These are phyloP conservation scores for Alternaria conjuncta DNA, from an alignment of 2,329 filamentous ascomycete species.

Conservation along the genomic window DNA sequence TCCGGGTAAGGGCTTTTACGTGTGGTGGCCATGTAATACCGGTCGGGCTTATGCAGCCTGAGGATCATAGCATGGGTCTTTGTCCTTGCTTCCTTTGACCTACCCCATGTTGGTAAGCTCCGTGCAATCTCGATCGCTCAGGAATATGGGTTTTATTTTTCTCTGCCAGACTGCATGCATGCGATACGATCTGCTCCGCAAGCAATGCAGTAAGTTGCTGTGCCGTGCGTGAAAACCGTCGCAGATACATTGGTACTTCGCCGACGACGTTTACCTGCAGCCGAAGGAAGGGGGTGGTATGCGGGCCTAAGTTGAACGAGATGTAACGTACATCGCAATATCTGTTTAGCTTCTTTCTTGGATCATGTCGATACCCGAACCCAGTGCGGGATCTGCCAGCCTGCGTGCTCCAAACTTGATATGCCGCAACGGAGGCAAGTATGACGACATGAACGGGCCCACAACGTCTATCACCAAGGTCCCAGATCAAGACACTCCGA, in stretches of 20 bases:
- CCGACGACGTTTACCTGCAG: slow-evolving; percentile 3
- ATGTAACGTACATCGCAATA: slow-evolving; percentile 8
- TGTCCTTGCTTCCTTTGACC: neutral
- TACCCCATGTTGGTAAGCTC: slow-evolving; percentile 17
- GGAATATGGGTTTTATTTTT: slow-evolving; percentile 6
- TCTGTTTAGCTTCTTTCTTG: slow-evolving; percentile 1
- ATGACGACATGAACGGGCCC: slow-evolving; percentile 14
- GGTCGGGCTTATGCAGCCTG: slow-evolving; percentile 15
- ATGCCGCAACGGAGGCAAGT: slow-evolving; percentile 6
- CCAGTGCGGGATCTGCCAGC: slow-evolving; percentile 6
- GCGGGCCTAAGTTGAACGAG: neutral
- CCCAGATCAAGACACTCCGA: neutral
- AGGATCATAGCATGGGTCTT: slow-evolving; percentile 15
- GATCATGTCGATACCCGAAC: slow-evolving; percentile 6
- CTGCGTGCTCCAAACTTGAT: slow-evolving; percentile 7
- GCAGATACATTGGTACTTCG: slow-evolving; percentile 6
- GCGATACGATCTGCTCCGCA: slow-evolving; percentile 3
- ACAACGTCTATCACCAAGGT: slow-evolving; percentile 14
- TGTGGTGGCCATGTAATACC: slow-evolving; percentile 4
- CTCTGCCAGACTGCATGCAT: slow-evolving; percentile 9
- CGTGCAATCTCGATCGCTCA: slow-evolving; percentile 9
- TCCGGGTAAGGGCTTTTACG: neutral
- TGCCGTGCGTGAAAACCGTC: neutral
- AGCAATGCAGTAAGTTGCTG: slow-evolving; percentile 1
- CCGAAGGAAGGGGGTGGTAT: neutral